Evolutionary conservation across 495 filamentous ascomycete genomes (phyloP).

Genomic region (Evernia prunastri): DNA sequence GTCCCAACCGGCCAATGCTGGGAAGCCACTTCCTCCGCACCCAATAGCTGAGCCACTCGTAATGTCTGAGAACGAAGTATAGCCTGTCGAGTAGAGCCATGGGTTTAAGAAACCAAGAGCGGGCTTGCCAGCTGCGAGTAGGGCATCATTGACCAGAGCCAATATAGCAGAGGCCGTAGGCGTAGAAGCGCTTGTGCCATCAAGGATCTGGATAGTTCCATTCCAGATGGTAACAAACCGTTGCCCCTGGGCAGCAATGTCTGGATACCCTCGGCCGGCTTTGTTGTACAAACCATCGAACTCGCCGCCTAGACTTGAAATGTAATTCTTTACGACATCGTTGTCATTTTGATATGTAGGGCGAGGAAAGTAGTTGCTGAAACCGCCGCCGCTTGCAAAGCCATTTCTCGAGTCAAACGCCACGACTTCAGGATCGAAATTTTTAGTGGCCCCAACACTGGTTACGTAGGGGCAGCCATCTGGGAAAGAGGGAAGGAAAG

Average conservation of each 20-base stretch:
- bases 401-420: slow-evolving; percentile 29
- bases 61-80: slow-evolving; percentile 57
- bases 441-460: slow-evolving; percentile 59
- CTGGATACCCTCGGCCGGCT: slow-evolving; percentile 63
- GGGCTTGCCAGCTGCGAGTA: slow-evolving; percentile 47
- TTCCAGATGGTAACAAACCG: slow-evolving; percentile 50
- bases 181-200: slow-evolving; percentile 60
- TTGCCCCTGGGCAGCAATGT: slow-evolving; percentile 58
- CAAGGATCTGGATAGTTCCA: slow-evolving; percentile 43
- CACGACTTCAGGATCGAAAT: slow-evolving; percentile 51
- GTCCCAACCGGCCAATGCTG: slow-evolving; percentile 55
- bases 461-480: slow-evolving; percentile 69
- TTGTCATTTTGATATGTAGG: slow-evolving; percentile 52
- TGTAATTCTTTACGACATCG: slow-evolving; percentile 49
- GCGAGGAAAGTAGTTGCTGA: slow-evolving; percentile 57
- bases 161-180: slow-evolving; percentile 60
- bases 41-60: slow-evolving; percentile 52
- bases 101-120: slow-evolving; percentile 70
- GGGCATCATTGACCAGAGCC: slow-evolving; percentile 61
- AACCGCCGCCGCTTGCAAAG: slow-evolving; percentile 60
- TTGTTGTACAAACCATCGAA: slow-evolving; percentile 52
- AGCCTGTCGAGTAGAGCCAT: slow-evolving; percentile 56
- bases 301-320: slow-evolving; percentile 42
- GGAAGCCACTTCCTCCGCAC: slow-evolving; percentile 48
- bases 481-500: slow-evolving; percentile 66